Percentiles rank a stretch among this genome's conserved stretches.
Conservation (phyloP, 352 stramenopile species). For the Aphanomyces astaci region DNA sequence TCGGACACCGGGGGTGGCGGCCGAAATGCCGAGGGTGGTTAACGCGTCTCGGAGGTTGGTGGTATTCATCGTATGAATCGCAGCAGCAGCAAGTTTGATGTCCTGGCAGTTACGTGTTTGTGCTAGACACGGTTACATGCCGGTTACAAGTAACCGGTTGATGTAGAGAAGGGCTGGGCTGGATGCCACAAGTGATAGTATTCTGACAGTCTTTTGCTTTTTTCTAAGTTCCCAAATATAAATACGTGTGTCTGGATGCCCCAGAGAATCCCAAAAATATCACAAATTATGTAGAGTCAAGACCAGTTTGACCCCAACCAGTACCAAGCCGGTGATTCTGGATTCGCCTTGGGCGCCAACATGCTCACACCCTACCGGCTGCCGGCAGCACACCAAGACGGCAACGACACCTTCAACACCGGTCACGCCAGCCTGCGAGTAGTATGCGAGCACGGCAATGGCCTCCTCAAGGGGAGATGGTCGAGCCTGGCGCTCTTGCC, state of each 20-base stretch:
- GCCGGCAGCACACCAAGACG: neutral
- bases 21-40: neutral
- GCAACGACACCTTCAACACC: neutral
- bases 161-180: too few relatives aligned
- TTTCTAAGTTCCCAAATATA: too few relatives aligned
- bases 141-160: too few relatives aligned
- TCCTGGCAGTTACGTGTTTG: neutral
- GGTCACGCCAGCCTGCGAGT: neutral
- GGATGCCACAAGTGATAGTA: too few relatives aligned
- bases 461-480: neutral
- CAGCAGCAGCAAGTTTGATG: too few relatives aligned
- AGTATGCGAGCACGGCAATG: neutral
- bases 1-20: neutral
- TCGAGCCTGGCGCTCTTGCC: neutral
- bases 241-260: too few relatives aligned
- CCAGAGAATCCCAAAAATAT: too few relatives aligned
- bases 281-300: too few relatives aligned
- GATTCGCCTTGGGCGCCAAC: neutral
- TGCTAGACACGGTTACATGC: too few relatives aligned
- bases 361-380: neutral
- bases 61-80: neutral
- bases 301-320: neutral
- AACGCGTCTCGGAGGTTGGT: slow-evolving; percentile 5
- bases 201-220: too few relatives aligned
- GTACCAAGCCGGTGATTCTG: neutral